These are phyloP conservation scores for Yamadazyma sp. DNA, from an alignment of 1,139 yeast species.

Conservation along the genomic window DNA sequence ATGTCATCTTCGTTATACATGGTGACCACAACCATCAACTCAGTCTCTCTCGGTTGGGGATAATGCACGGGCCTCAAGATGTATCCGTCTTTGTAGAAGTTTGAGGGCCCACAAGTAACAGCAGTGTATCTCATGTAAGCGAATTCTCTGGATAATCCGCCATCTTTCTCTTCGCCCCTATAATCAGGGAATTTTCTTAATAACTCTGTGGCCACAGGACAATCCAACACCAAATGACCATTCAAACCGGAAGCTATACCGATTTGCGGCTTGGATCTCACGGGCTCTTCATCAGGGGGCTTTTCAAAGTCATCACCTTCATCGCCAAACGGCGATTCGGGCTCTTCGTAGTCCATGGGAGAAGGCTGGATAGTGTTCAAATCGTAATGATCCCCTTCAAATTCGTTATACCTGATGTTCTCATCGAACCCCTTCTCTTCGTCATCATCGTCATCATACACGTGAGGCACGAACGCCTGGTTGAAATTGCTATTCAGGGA, in stretches of 20 bases:
- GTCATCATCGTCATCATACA: conserved; percentile 43
- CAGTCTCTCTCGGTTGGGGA: conserved; percentile 46
- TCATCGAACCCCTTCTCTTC: conserved; percentile 45
- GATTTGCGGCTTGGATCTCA: conserved; percentile 36
- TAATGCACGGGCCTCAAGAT: conserved; percentile 48
- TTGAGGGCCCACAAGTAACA: conserved; percentile 51
- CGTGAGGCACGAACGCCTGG: conserved; percentile 50
- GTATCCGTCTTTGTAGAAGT: conserved; percentile 46
- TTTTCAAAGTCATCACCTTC: conserved; percentile 30
- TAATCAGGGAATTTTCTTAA: conserved; percentile 47
- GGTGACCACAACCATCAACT: conserved; percentile 47
- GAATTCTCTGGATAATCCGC: conserved; percentile 47
- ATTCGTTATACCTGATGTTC: conserved; percentile 38
- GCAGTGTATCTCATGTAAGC: conserved; percentile 53
- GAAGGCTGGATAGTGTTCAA: conserved; percentile 35
- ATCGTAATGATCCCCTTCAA: conserved; percentile 48
- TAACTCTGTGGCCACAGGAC: conserved; percentile 51
- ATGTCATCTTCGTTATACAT: conserved; percentile 53
- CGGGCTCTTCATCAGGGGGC: conserved; percentile 35
- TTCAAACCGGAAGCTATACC: conserved; percentile 43
- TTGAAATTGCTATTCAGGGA: conserved; percentile 20
- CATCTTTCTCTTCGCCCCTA: conserved; percentile 31
- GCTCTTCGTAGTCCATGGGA: conserved; percentile 19
- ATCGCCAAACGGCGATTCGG: conserved; percentile 34
- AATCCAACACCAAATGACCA: conserved; percentile 51